These are phyloP conservation scores for Handroanthus guayacan DNA, from an alignment of 257 asterid genomes.

Conservation along the genomic window DNA sequence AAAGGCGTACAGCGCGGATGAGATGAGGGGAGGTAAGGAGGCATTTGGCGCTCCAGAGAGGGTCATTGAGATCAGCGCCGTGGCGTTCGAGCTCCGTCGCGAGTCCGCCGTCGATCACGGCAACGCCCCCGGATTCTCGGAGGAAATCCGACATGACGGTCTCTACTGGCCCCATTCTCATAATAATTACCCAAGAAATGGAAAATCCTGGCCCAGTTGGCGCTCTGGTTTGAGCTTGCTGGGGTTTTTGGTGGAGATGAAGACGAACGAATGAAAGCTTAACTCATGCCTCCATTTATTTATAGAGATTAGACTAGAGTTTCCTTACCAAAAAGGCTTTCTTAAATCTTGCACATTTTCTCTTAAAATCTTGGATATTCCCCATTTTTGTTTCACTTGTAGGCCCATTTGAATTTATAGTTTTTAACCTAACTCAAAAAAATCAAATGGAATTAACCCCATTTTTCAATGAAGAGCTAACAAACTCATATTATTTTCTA, in stretches of 20 bases:
- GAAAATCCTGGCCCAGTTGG: conserved; percentile 23
- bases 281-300: conserved; percentile 35
- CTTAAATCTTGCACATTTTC: not conserved
- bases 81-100: conserved; percentile 93
- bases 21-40: conserved; percentile 83
- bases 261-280: not conserved
- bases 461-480: no score
- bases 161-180: conserved; percentile 56
- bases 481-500: no score
- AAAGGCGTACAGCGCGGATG: conserved; percentile 61
- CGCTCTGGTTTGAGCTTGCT: conserved; percentile 14
- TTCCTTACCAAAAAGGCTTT: not conserved
- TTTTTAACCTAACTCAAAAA: no score
- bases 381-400: not conserved
- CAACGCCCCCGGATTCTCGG: conserved; percentile 71
- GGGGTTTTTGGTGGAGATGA: conserved; percentile 21
- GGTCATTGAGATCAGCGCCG: conserved; percentile 87
- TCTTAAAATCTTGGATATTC: not conserved
- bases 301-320: conserved; percentile 11
- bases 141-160: conserved; percentile 65
- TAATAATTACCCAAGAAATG: conserved; percentile 8
- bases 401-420: not conserved
- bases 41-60: conserved; percentile 96
- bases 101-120: conserved; percentile 90
- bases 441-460: no score